A percentile compares a stretch with the other conserved stretches of the same genome.
These are phyloP conservation scores for Poteriospumella lacustris DNA, from an alignment of 108 stramenopile species.

Conservation along the genomic window DNA sequence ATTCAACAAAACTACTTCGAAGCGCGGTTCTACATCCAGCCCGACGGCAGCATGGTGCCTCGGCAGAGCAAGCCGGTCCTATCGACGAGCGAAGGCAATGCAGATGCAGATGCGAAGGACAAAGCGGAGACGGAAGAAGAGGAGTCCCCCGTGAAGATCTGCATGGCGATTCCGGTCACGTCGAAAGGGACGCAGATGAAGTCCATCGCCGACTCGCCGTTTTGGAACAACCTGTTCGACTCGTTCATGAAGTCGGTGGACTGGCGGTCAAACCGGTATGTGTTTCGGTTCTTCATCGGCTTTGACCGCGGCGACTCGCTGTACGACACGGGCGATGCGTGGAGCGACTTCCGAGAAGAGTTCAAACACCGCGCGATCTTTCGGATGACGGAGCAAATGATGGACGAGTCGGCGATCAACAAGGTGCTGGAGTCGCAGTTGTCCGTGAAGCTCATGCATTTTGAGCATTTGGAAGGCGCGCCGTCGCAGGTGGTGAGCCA, in stretches of 20 bases:
- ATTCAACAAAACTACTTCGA: no score
- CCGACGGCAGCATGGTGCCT: neutral
- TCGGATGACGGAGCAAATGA: neutral
- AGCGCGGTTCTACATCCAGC: constrained; percentile 1
- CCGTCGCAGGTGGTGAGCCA: constrained; percentile 53
- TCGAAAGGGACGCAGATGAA: constrained; percentile 28
- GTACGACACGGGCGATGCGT: constrained; percentile 38
- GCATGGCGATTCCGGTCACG: constrained; percentile 21
- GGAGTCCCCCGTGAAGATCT: neutral
- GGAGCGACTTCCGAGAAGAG: constrained; percentile 6
- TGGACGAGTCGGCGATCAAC: neutral
- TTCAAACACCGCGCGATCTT: constrained; percentile 2
- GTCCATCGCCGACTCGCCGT: constrained; percentile 2
- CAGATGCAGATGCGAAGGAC: neutral
- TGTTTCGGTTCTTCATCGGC: constrained; percentile 27
- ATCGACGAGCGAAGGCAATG: neutral
- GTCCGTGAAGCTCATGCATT: constrained; percentile 2
- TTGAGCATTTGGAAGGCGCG: constrained; percentile 30
- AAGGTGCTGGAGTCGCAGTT: neutral
- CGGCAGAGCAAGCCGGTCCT: neutral
- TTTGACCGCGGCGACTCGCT: constrained; percentile 20
- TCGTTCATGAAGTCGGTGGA: constrained; percentile 35
- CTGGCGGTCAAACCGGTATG: constrained; percentile 22
- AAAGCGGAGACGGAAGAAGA: neutral
- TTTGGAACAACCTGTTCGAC: constrained; percentile 32